These are phyloP conservation scores for Ehretia macrophylla DNA, from an alignment of 257 asterid genomes.

Conservation along the genomic window DNA sequence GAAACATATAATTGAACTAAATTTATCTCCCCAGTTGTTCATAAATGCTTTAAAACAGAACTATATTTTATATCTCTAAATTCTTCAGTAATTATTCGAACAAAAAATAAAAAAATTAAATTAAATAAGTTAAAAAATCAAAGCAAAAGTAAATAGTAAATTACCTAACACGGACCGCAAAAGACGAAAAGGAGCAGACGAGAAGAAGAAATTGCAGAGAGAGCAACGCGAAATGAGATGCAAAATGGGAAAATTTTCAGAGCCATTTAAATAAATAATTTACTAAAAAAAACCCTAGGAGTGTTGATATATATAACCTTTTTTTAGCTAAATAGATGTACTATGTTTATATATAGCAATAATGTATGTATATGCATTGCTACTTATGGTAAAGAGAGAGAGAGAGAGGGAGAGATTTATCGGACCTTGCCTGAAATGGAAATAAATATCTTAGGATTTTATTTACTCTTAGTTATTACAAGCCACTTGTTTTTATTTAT, in stretches of 20 bases:
- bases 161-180: neutral
- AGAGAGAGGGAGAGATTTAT: conserved; percentile 9
- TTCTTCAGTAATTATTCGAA: no score
- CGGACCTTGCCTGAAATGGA: conserved; percentile 34
- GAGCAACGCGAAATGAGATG: neutral
- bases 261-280: neutral
- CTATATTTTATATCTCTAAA: no score
- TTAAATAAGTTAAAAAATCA: no score
- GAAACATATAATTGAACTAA: no score
- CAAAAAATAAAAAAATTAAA: no score
- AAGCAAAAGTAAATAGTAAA: neutral
- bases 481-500: neutral
- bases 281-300: no score
- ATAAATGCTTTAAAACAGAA: neutral
- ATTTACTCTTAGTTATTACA: neutral
- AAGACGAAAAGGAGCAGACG: neutral
- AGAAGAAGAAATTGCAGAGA: neutral
- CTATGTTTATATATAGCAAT: no score
- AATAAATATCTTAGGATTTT: conserved; percentile 14
- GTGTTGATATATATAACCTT: no score
- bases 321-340: neutral
- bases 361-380: no score
- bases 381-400: neutral
- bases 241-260: neutral
- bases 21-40: no score